Evolutionary conservation across 495 filamentous ascomycete genomes (phyloP).

Genomic region (Zalerion maritima): DNA sequence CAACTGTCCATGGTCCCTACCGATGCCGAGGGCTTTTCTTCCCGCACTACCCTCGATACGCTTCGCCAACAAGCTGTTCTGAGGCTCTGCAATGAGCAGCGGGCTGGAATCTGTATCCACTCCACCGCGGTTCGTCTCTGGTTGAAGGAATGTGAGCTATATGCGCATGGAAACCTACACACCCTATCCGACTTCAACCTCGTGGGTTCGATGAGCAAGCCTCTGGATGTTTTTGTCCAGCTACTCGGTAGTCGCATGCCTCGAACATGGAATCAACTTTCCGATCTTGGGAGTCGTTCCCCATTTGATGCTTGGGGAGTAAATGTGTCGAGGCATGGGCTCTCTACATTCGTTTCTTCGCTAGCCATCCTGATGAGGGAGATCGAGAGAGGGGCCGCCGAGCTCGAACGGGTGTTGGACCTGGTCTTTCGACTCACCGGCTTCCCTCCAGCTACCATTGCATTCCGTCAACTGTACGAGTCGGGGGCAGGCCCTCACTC

Average conservation of each 20-base stretch:
- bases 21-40: slow-evolving; percentile 1
- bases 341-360: slow-evolving; percentile 7
- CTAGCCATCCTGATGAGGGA: slow-evolving; percentile 6
- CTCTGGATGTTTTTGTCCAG: slow-evolving; percentile 8
- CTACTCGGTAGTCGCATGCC: slow-evolving; percentile 1
- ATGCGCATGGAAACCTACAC: slow-evolving; percentile 4
- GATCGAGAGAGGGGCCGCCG: slow-evolving; percentile 4
- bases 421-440: slow-evolving; percentile 7
- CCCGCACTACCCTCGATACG: slow-evolving; percentile 4
- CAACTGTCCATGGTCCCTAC: slow-evolving; percentile 5
- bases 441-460: slow-evolving; percentile 7
- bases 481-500: slow-evolving; percentile 1
- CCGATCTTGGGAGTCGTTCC: slow-evolving; percentile 4
- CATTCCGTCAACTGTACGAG: slow-evolving; percentile 5
- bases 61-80: slow-evolving; percentile 4
- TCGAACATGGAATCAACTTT: slow-evolving; percentile 1
- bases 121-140: slow-evolving; percentile 4
- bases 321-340: slow-evolving; percentile 4
- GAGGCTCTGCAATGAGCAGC: slow-evolving; percentile 1
- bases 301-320: slow-evolving; percentile 6
- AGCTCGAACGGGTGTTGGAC: slow-evolving; percentile 5
- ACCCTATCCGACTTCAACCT: slow-evolving; percentile 5
- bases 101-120: slow-evolving; percentile 2
- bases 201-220: slow-evolving; percentile 1
- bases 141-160: slow-evolving; percentile 5